These are phyloP conservation scores for Lomentospora prolificans DNA, from an alignment of 2,329 filamentous ascomycete genomes.

Conservation along the genomic window DNA sequence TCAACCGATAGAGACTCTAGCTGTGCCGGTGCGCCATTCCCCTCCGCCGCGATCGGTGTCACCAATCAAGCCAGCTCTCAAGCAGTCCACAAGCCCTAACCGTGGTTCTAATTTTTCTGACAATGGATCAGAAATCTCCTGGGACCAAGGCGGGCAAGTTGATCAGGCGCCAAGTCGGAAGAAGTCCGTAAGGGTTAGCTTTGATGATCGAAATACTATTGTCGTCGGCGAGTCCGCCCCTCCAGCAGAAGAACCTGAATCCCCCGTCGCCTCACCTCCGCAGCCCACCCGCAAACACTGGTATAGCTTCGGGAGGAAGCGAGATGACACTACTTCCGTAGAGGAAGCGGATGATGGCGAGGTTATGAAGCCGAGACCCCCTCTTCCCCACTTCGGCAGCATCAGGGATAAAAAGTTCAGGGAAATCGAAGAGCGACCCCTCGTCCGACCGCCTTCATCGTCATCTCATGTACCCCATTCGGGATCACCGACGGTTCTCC, in stretches of 20 bases:
- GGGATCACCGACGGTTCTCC: slow-evolving; percentile 6
- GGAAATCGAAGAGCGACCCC: slow-evolving; percentile 43
- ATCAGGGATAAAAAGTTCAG: slow-evolving; percentile 52
- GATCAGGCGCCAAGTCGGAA: slow-evolving; percentile 31
- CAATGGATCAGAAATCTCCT: slow-evolving; percentile 34
- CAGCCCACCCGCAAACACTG: slow-evolving; percentile 30
- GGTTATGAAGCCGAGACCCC: slow-evolving; percentile 64
- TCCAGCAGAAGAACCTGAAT: slow-evolving; percentile 24
- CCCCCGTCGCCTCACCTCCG: slow-evolving; percentile 27
- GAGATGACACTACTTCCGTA: slow-evolving; percentile 15
- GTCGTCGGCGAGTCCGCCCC: slow-evolving; percentile 39
- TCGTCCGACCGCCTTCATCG: slow-evolving; percentile 39
- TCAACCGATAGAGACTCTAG: not conserved
- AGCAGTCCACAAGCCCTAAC: slow-evolving; percentile 45
- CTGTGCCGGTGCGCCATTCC: slow-evolving; percentile 10
- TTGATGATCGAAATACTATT: slow-evolving; percentile 55
- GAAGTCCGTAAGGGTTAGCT: slow-evolving; percentile 67
- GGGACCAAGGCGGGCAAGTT: not conserved
- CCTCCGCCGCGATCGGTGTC: slow-evolving; percentile 63
- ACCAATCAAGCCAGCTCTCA: slow-evolving; percentile 68
- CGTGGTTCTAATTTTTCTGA: slow-evolving; percentile 41
- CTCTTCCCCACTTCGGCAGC: slow-evolving; percentile 66
- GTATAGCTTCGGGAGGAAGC: slow-evolving; percentile 33
- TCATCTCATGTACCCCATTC: slow-evolving; percentile 17
- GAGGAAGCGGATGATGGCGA: slow-evolving; percentile 48